Evolutionary conservation across 1,284 basidiomycete genomes (phyloP).

Genomic region (Phellinidium pouzarii): DNA sequence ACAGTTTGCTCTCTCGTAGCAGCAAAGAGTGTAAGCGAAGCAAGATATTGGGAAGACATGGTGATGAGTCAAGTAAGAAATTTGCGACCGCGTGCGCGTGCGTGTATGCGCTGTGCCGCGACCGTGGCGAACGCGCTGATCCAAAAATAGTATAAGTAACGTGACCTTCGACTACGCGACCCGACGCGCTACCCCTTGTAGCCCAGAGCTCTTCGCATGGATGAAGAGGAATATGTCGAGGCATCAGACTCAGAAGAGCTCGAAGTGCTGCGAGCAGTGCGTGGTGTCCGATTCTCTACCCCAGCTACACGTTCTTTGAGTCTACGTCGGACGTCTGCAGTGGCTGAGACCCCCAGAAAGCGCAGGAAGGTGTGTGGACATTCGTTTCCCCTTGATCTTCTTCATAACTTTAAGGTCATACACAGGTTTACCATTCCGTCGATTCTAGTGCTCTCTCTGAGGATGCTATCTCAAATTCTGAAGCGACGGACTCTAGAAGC

Average conservation of each 20-base stretch:
- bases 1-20: slow-evolving; percentile 30
- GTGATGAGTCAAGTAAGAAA: background rate
- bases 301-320: background rate
- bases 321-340: background rate
- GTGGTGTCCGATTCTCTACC: slow-evolving; percentile 3
- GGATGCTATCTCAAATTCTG: background rate
- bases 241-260: slow-evolving; percentile 55
- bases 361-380: slow-evolving; percentile 12
- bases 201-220: slow-evolving; percentile 3
- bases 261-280: slow-evolving; percentile 30
- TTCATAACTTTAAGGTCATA: background rate
- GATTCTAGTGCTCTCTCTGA: background rate
- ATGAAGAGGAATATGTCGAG: slow-evolving; percentile 42
- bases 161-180: background rate
- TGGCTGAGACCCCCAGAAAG: slow-evolving; percentile 8
- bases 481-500: background rate
- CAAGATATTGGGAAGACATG: slow-evolving; percentile 8
- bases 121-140: background rate
- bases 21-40: slow-evolving; percentile 16
- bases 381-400: background rate
- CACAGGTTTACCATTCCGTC: background rate
- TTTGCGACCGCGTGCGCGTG: background rate
- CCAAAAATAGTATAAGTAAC: background rate
- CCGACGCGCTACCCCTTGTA: background rate
- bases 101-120: background rate